These are phyloP conservation scores for Globisporangium iwayamae DNA, from an alignment of 352 stramenopile genomes.

Conservation along the genomic window DNA sequence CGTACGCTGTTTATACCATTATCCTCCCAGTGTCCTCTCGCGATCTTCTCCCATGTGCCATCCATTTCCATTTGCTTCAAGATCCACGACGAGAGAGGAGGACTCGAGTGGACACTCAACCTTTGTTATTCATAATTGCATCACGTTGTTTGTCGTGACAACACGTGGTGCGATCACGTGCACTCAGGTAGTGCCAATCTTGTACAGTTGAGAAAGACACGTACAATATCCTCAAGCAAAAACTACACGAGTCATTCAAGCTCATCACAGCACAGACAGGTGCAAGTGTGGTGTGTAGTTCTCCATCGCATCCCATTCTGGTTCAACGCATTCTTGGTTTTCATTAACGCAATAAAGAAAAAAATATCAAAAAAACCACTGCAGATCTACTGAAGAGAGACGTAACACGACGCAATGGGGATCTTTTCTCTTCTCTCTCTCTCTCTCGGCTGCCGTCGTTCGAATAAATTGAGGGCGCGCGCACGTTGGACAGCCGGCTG, in stretches of 20 bases:
- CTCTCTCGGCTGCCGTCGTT: background rate
- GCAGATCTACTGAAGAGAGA: constrained; percentile 9
- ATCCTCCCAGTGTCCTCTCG: background rate
- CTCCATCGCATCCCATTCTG: background rate
- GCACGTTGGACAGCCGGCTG: background rate
- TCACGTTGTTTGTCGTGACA: too few relatives aligned
- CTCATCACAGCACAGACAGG: too few relatives aligned
- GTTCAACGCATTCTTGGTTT: constrained; percentile 7
- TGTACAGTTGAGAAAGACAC: too few relatives aligned
- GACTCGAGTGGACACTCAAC: too few relatives aligned
- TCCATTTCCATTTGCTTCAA: background rate
- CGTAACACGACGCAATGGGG: constrained; percentile 1
- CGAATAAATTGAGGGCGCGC: constrained; percentile 13
- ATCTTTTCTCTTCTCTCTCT: background rate
- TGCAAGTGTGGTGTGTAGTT: too few relatives aligned
- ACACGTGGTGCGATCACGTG: background rate
- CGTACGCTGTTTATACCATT: constrained; percentile 11
- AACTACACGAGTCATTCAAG: too few relatives aligned
- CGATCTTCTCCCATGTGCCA: too few relatives aligned
- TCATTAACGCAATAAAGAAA: constrained; percentile 10
- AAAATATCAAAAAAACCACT: constrained; percentile 12
- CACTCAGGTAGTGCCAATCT: background rate
- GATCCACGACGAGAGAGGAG: too few relatives aligned
- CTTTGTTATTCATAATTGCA: too few relatives aligned
- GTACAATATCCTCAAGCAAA: too few relatives aligned